Conservation (phyloP, 345 rosid genomes). For the Ceriops decandra region DNA sequence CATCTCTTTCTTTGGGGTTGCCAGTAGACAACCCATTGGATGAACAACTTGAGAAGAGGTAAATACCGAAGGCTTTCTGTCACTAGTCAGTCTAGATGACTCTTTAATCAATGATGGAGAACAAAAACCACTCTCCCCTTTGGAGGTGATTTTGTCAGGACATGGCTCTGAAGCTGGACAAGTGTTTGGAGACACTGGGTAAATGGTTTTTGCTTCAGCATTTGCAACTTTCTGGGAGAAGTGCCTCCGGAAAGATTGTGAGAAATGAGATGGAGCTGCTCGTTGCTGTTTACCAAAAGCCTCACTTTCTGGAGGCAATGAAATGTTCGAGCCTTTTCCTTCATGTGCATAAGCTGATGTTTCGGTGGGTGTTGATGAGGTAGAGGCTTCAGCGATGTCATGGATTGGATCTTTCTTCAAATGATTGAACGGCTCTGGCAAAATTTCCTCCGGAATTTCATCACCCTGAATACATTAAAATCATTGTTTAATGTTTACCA, state of each 20-base stretch:
- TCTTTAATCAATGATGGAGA: conserved; percentile 26
- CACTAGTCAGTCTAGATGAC: conserved; percentile 17
- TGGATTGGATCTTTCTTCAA: conserved; percentile 17
- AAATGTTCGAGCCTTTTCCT: background rate
- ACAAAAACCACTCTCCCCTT: conserved; percentile 13
- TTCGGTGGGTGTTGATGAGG: conserved; percentile 6
- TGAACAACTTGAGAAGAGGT: conserved; percentile 8
- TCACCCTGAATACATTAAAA: conserved; percentile 45
- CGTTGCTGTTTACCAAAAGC: conserved; percentile 22
- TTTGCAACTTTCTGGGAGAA: conserved; percentile 33
- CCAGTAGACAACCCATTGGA: conserved; percentile 10
- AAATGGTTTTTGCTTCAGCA: conserved; percentile 4
- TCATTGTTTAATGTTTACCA: too few relatives aligned
- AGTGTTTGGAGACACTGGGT: background rate
- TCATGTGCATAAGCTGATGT: background rate
- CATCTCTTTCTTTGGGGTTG: conserved; percentile 45
- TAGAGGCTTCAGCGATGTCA: conserved; percentile 1
- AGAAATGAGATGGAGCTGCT: conserved; percentile 40
- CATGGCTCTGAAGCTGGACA: conserved; percentile 18
- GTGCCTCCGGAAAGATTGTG: conserved; percentile 39
- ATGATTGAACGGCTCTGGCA: conserved; percentile 69
- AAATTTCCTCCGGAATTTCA: conserved; percentile 66
- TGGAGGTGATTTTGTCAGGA: conserved; percentile 9
- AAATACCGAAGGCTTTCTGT: background rate
- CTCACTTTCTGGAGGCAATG: background rate